A percentile compares a stretch with the other conserved stretches of the same genome.
phyloP scores from a whole-genome alignment of 345 rosid genomes.

The Eucalyptus sp. region DNA sequence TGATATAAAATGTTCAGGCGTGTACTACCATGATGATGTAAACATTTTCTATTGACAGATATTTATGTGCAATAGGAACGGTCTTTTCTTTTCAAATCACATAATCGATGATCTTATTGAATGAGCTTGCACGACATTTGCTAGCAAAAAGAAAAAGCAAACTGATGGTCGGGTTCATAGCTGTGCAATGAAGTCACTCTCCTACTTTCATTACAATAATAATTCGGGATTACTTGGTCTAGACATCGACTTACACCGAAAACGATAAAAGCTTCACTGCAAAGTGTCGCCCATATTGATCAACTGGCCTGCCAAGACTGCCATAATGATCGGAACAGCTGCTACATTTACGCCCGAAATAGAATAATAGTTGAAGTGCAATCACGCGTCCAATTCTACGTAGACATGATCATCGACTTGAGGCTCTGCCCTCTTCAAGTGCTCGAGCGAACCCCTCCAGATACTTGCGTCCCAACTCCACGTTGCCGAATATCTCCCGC shows the following conservation, averaged over 20 bases:
- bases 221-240: accelerated
- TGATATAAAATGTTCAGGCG: accelerated
- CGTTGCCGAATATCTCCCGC: neutral
- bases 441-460: neutral
- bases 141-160: no score
- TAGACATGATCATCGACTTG: neutral
- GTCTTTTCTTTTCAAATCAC: no score
- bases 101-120: accelerated
- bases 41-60: no score
- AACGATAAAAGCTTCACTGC: neutral
- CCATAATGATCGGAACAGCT: neutral
- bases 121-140: no score
- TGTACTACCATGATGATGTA: no score
- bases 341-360: neutral
- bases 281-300: neutral
- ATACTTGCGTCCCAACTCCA: neutral
- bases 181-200: accelerated
- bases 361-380: neutral
- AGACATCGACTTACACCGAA: accelerated
- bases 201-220: accelerated
- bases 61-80: accelerated
- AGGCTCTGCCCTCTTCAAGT: neutral
- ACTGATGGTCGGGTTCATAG: no score
- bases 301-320: neutral
- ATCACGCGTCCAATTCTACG: neutral